Conservation (phyloP, 208 protist genomes). For the Leishmania lainsoni region DNA sequence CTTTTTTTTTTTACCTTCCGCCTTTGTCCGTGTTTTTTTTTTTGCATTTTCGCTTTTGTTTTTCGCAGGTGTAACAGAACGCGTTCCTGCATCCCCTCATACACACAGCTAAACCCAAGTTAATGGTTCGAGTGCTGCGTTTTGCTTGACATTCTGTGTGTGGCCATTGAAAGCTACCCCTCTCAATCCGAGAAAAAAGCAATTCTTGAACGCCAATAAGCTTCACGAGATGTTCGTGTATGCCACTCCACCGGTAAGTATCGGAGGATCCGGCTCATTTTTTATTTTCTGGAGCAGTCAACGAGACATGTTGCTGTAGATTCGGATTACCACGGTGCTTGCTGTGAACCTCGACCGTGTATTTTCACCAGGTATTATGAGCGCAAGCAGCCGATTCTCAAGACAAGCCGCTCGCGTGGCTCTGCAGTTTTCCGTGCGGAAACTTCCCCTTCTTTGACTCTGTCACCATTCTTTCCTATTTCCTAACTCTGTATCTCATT, state of each 20-base stretch:
- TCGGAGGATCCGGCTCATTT: neutral
- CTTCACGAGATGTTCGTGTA: neutral
- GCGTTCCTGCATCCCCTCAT: neutral
- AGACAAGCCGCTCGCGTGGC: neutral
- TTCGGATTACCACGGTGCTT: neutral
- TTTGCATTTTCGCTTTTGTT: neutral
- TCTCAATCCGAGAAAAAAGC: neutral
- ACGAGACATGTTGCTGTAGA: neutral
- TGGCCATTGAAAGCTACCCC: constrained; percentile 7
- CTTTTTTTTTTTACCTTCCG: neutral
- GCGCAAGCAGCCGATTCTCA: neutral
- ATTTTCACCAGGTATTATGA: neutral
- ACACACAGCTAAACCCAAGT: constrained; percentile 10
- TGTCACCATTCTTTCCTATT: neutral
- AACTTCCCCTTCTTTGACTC: neutral
- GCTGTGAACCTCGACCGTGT: neutral
- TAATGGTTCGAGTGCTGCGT: constrained; percentile 7
- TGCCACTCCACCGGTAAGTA: neutral
- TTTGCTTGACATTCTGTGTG: constrained; percentile 3
- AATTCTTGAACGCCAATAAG: neutral
- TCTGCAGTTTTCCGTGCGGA: neutral
- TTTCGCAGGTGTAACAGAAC: constrained; percentile 5
- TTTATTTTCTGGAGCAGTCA: neutral
- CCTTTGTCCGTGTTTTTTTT: neutral
- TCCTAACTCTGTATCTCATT: neutral